Conservation (phyloP, 2,329 filamentous ascomycete genomes). For the Penicillium sp. region DNA sequence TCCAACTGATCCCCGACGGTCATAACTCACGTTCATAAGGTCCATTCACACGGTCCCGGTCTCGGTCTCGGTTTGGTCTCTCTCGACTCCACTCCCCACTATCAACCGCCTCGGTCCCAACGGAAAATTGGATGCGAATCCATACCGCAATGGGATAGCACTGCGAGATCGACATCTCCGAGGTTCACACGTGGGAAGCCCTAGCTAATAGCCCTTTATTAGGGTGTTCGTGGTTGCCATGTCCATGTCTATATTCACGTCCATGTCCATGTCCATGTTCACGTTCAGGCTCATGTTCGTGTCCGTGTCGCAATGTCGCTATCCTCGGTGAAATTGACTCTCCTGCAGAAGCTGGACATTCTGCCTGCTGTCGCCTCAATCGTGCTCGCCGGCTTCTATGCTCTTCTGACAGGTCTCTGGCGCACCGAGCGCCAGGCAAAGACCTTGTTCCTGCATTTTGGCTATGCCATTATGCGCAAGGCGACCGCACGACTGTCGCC, state of each 20-base stretch:
- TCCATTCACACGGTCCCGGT: no score
- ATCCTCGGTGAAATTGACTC: constrained; percentile 22
- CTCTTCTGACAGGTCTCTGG: constrained; percentile 26
- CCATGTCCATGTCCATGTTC: not conserved
- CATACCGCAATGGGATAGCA: constrained; percentile 11
- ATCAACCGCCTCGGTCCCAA: not conserved
- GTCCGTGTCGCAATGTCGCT: constrained; percentile 14
- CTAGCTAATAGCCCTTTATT: not conserved
- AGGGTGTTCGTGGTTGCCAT: not conserved
- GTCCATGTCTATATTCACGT: not conserved
- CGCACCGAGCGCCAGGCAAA: constrained; percentile 28
- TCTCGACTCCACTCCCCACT: not conserved
- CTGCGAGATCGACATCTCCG: constrained; percentile 15
- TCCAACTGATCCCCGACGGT: no score
- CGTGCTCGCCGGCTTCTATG: constrained; percentile 24
- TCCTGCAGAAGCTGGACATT: constrained; percentile 31
- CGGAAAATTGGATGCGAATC: constrained; percentile 1
- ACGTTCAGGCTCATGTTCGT: not conserved
- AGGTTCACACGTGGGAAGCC: constrained; percentile 1
- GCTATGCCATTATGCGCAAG: constrained; percentile 34
- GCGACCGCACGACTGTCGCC: constrained; percentile 26
- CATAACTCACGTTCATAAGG: no score
- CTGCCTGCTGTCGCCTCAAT: constrained; percentile 31
- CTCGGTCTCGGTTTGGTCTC: no score
- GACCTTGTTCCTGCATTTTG: constrained; percentile 31